Evolutionary conservation across 352 stramenopile species (phyloP).

Genomic region (Phytophthora macrochlamydospora): DNA sequence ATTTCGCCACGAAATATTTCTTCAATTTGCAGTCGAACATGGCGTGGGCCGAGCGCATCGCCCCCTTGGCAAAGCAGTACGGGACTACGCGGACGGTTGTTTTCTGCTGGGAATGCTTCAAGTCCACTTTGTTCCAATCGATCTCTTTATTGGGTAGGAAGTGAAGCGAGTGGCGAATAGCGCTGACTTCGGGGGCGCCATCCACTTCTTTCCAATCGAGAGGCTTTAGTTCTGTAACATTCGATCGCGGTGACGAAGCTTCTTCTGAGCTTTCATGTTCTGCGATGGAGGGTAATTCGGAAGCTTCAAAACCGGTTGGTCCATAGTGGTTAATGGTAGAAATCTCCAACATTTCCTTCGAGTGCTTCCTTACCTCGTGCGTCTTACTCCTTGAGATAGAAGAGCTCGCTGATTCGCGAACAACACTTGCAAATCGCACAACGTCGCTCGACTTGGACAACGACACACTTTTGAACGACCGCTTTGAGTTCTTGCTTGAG

Average conservation of each 20-base stretch:
- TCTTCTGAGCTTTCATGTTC: constrained; percentile 21
- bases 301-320: not conserved
- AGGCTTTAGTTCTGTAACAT: not conserved
- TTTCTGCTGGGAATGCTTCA: constrained; percentile 40
- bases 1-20: constrained; percentile 40
- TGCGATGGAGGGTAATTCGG: not conserved
- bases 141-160: constrained; percentile 25
- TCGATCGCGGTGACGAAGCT: not conserved
- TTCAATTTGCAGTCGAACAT: constrained; percentile 42
- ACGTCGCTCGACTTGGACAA: constrained; percentile 17
- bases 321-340: constrained; percentile 1
- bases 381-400: constrained; percentile 33
- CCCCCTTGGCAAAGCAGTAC: constrained; percentile 40
- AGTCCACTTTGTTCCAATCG: constrained; percentile 32
- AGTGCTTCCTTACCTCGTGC: constrained; percentile 10
- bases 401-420: constrained; percentile 26
- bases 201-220: constrained; percentile 27
- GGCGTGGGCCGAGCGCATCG: constrained; percentile 40
- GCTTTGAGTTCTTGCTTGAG: constrained; percentile 12
- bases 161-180: constrained; percentile 41
- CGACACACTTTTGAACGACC: constrained; percentile 27
- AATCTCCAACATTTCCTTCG: not conserved
- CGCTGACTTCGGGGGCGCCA: constrained; percentile 10
- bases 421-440: constrained; percentile 17
- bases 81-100: constrained; percentile 37